Percentiles rank a stretch among this genome's conserved stretches.
Evolutionary conservation across 768 basidiomycete species (phyloP).

Genomic region (Pisolithus tinctorius): DNA sequence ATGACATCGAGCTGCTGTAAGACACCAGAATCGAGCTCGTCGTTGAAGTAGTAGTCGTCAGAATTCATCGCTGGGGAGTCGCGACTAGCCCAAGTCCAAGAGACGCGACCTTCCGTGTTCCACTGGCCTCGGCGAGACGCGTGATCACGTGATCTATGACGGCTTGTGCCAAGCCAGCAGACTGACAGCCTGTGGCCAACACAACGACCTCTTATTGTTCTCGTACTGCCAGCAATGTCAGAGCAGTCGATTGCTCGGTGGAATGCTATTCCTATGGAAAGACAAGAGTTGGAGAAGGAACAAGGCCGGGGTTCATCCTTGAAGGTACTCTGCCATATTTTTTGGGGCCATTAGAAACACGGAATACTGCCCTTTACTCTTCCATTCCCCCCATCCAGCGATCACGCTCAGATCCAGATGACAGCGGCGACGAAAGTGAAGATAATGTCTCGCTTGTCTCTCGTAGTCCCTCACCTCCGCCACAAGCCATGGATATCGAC

Average conservation of each 20-base stretch:
- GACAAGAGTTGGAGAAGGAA: slow-evolving; percentile 24
- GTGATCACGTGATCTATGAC: slow-evolving; percentile 11
- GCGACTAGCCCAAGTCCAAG: neutral
- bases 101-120: neutral
- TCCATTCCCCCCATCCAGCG: slow-evolving; percentile 51
- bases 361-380: slow-evolving; percentile 51
- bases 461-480: slow-evolving; percentile 65
- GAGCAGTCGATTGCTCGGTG: slow-evolving; percentile 58
- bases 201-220: neutral
- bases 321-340: slow-evolving; percentile 66
- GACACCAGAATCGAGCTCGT: slow-evolving; percentile 54
- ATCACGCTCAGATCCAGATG: slow-evolving; percentile 34
- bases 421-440: slow-evolving; percentile 38
- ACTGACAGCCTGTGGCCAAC: neutral
- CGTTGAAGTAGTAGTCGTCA: slow-evolving; percentile 68
- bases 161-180: neutral
- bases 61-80: slow-evolving; percentile 51
- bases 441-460: slow-evolving; percentile 70
- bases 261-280: slow-evolving; percentile 58
- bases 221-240: slow-evolving; percentile 41
- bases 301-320: slow-evolving; percentile 17
- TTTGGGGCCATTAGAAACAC: slow-evolving; percentile 35
- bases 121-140: neutral
- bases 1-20: slow-evolving; percentile 62
- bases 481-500: slow-evolving; percentile 49